phyloP scores from a whole-genome alignment of 805 yeast species.

The Ogataea dorogensis region DNA sequence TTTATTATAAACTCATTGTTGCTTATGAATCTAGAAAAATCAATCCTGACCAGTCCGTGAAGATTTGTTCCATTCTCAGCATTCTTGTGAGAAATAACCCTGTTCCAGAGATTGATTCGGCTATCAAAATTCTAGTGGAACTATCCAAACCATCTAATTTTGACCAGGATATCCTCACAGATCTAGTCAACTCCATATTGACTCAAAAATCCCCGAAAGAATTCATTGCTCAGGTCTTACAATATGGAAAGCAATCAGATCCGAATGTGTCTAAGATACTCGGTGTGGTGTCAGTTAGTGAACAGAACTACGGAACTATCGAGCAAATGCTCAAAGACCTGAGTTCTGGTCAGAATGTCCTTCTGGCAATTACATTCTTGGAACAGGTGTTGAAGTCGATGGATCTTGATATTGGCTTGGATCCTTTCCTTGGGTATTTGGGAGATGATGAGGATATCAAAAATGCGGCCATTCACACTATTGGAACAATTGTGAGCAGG shows the following conservation, averaged over 20 bases:
- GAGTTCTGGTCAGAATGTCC: slow-evolving; percentile 23
- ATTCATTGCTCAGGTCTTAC: slow-evolving; percentile 16
- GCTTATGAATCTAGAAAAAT: slow-evolving; percentile 14
- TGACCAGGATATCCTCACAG: slow-evolving; percentile 22
- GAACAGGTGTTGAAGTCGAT: slow-evolving; percentile 47
- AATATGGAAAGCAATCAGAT: slow-evolving; percentile 24
- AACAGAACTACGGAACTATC: slow-evolving; percentile 34
- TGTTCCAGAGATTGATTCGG: slow-evolving; percentile 5
- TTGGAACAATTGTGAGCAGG: slow-evolving; percentile 48
- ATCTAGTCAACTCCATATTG: slow-evolving; percentile 20
- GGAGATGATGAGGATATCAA: slow-evolving; percentile 36
- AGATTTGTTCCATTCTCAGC: slow-evolving; percentile 16
- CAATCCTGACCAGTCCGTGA: slow-evolving; percentile 10
- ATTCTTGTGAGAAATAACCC: slow-evolving; percentile 8
- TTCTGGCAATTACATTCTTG: slow-evolving; percentile 39
- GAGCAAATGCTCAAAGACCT: slow-evolving; percentile 21
- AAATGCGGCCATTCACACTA: slow-evolving; percentile 49
- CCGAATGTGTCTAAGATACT: slow-evolving; percentile 29
- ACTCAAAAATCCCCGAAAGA: slow-evolving; percentile 9
- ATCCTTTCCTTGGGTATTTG: slow-evolving; percentile 36
- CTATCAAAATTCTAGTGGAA: slow-evolving; percentile 18
- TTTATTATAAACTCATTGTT: slow-evolving; percentile 9
- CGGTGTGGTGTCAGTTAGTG: slow-evolving; percentile 35
- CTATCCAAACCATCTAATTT: slow-evolving; percentile 15
- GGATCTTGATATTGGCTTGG: slow-evolving; percentile 35